These are phyloP conservation scores for Phytophthora megakarya DNA, from an alignment of 352 stramenopile genomes.

Conservation along the genomic window DNA sequence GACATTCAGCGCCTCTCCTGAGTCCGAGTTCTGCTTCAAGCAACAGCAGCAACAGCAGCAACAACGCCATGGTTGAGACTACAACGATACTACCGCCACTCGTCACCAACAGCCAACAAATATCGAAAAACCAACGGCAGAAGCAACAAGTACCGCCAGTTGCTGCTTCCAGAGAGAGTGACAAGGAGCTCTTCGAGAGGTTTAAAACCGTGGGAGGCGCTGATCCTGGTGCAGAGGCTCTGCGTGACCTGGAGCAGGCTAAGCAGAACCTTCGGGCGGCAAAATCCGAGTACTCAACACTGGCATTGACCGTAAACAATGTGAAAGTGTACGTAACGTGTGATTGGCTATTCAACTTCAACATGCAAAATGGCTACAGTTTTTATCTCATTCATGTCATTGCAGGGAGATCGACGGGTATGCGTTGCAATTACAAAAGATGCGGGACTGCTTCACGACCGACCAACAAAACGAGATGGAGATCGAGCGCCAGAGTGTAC, in stretches of 20 bases:
- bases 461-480: constrained; percentile 10
- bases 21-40: constrained; percentile 6
- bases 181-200: constrained; percentile 63
- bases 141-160: not conserved
- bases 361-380: constrained; percentile 16
- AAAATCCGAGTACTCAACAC: constrained; percentile 36
- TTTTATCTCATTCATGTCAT: constrained; percentile 17
- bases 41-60: not conserved
- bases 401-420: constrained; percentile 56
- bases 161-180: constrained; percentile 15
- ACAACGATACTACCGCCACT: constrained; percentile 13
- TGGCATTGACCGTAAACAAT: constrained; percentile 58
- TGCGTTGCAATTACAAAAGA: constrained; percentile 45
- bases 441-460: constrained; percentile 10
- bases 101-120: constrained; percentile 13
- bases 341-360: constrained; percentile 27
- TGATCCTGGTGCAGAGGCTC: constrained; percentile 43
- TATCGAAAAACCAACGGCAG: not conserved
- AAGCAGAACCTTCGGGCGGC: constrained; percentile 63
- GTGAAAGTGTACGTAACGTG: constrained; percentile 57
- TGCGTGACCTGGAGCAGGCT: constrained; percentile 61
- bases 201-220: constrained; percentile 44
- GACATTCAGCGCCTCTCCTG: constrained; percentile 17
- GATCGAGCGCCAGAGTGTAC: constrained; percentile 10
- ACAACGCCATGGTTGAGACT: not conserved